phyloP scores from a whole-genome alignment of 1,284 basidiomycete genomes.

The Ustilago hordei region DNA sequence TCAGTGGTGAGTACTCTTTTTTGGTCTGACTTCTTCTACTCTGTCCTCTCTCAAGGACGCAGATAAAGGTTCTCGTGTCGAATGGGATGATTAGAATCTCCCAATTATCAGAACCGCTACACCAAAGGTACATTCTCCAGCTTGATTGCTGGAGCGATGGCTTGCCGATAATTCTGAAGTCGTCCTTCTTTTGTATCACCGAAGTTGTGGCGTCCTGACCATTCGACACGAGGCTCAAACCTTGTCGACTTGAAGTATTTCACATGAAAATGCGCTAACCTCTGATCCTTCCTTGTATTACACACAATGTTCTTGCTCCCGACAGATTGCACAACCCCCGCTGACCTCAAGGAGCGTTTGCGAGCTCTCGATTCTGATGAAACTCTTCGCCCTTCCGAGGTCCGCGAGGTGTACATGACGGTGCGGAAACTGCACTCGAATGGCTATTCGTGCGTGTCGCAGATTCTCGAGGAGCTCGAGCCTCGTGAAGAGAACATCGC shows the following conservation, averaged over 20 bases:
- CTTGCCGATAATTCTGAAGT: slow-evolving; percentile 55
- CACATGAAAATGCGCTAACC: not conserved
- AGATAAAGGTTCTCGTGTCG: slow-evolving; percentile 1
- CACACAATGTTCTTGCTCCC: not conserved
- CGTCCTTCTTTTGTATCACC: slow-evolving; percentile 17
- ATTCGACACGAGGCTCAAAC: slow-evolving; percentile 12
- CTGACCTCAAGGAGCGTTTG: slow-evolving; percentile 16
- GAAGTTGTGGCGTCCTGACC: slow-evolving; percentile 43
- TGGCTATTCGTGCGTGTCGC: slow-evolving; percentile 11
- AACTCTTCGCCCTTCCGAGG: slow-evolving; percentile 15
- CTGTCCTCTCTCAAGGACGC: not conserved
- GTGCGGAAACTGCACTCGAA: slow-evolving; percentile 5
- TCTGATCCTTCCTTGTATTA: not conserved
- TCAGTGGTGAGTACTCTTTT: slow-evolving; percentile 22
- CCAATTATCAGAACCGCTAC: slow-evolving; percentile 56
- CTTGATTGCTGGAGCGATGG: slow-evolving; percentile 43
- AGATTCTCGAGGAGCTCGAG: slow-evolving; percentile 44
- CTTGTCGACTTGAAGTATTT: not conserved
- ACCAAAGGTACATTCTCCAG: slow-evolving; percentile 42
- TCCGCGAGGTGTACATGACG: slow-evolving; percentile 15
- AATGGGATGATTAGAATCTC: slow-evolving; percentile 49
- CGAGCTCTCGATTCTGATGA: slow-evolving; percentile 11
- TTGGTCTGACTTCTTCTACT: not conserved
- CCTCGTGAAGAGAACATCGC: slow-evolving; percentile 30
- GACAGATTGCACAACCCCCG: slow-evolving; percentile 20